Conservation (phyloP, 805 yeast genomes). For the Pichia manshurica region DNA sequence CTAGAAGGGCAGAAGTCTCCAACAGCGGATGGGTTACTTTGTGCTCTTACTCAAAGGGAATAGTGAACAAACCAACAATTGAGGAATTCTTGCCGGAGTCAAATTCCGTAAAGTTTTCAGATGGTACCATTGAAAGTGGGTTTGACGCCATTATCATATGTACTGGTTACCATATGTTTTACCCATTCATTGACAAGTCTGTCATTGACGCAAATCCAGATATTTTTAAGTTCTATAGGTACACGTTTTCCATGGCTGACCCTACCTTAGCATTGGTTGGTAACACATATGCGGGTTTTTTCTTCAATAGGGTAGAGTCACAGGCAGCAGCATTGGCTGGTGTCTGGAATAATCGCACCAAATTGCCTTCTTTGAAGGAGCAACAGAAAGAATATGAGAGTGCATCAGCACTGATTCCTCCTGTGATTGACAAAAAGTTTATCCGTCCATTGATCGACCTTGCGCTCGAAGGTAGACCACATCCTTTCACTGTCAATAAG, state of each 20-base stretch:
- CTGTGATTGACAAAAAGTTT: slow-evolving; percentile 10
- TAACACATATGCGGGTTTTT: slow-evolving; percentile 36
- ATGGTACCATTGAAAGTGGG: slow-evolving; percentile 28
- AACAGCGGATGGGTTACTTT: slow-evolving; percentile 11
- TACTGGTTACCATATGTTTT: slow-evolving; percentile 46
- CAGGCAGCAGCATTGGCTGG: slow-evolving; percentile 51
- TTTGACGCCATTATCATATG: slow-evolving; percentile 42
- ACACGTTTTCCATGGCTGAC: slow-evolving; percentile 37
- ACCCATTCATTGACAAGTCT: slow-evolving; percentile 33
- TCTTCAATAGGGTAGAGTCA: slow-evolving; percentile 45
- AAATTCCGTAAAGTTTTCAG: slow-evolving; percentile 25
- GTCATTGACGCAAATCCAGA: slow-evolving; percentile 9
- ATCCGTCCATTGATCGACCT: slow-evolving; percentile 14
- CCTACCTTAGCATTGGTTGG: slow-evolving; percentile 41
- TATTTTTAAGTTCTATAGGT: slow-evolving; percentile 18
- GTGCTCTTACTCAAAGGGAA: slow-evolving; percentile 15
- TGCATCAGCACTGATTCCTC: neutral
- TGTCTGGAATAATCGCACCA: slow-evolving; percentile 41
- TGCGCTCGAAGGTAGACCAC: slow-evolving; percentile 14
- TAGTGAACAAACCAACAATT: slow-evolving; percentile 17
- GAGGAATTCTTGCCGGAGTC: slow-evolving; percentile 16
- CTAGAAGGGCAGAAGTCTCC: slow-evolving; percentile 11
- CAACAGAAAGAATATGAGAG: slow-evolving; percentile 27
- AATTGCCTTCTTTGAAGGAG: slow-evolving; percentile 37
- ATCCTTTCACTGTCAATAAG: slow-evolving; percentile 15